These are phyloP conservation scores for Mallotus japonicus DNA, from an alignment of 441 rosid genomes.

Conservation along the genomic window DNA sequence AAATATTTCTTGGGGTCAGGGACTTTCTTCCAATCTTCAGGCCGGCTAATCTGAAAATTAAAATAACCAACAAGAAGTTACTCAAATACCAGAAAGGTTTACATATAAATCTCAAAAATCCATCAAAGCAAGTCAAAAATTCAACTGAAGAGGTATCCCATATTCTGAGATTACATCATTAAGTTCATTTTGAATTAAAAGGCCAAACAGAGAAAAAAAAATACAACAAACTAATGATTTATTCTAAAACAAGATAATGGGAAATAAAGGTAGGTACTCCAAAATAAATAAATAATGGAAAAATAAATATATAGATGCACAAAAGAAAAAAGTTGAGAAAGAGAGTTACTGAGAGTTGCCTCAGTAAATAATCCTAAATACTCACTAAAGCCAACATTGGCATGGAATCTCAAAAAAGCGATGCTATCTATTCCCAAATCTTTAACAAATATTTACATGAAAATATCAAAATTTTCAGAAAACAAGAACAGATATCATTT, in stretches of 20 bases:
- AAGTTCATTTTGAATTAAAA: not conserved
- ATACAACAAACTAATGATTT: not conserved
- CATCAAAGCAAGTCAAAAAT: constrained; percentile 11
- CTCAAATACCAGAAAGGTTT: constrained; percentile 20
- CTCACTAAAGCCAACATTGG: not conserved
- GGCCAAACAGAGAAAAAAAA: not conserved
- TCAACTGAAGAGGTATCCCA: not conserved
- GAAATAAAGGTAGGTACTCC: no score
- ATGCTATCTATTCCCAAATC: not conserved
- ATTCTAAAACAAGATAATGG: not conserved
- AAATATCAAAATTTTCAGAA: not conserved
- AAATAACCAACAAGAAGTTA: constrained; percentile 3
- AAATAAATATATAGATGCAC: no score
- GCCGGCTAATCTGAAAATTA: constrained; percentile 73
- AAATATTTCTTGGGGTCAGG: constrained; percentile 89
- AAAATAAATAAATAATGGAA: no score
- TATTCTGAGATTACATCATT: not conserved
- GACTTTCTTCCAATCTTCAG: constrained; percentile 77
- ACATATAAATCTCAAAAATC: constrained; percentile 14
- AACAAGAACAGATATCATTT: not conserved
- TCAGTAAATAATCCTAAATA: no score
- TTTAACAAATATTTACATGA: not conserved
- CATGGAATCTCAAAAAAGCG: not conserved
- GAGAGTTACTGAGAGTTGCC: no score
- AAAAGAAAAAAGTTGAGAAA: no score